Conservation (phyloP, 2,329 filamentous ascomycete species). For the Trichoderma harzianum region DNA sequence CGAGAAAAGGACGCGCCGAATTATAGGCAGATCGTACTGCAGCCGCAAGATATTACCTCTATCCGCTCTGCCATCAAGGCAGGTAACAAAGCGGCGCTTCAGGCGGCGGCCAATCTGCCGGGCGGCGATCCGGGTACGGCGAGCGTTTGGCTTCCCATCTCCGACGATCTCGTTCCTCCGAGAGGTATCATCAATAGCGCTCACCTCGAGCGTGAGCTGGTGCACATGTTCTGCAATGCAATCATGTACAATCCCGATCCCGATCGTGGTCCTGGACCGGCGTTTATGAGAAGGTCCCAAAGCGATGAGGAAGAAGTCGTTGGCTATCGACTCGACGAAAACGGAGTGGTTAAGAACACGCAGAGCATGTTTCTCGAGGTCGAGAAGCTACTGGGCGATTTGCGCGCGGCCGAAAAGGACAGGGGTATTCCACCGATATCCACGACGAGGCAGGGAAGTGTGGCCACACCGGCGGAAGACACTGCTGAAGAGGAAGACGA, state of each 20-base stretch:
- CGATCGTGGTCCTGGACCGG: slow-evolving; percentile 63
- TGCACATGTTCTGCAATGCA: slow-evolving; percentile 96
- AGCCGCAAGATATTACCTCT: slow-evolving; percentile 73
- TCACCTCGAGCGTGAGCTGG: slow-evolving; percentile 88
- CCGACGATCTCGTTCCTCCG: slow-evolving; percentile 76
- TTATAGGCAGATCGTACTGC: slow-evolving; percentile 69
- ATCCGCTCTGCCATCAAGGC: slow-evolving; percentile 74
- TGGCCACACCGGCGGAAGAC: slow-evolving; percentile 42
- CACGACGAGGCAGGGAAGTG: slow-evolving; percentile 35
- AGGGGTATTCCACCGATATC: slow-evolving; percentile 36
- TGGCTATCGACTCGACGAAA: slow-evolving; percentile 70
- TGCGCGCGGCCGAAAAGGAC: slow-evolving; percentile 69
- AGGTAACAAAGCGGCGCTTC: slow-evolving; percentile 62
- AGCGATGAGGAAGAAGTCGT: slow-evolving; percentile 47
- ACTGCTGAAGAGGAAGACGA: slow-evolving; percentile 51
- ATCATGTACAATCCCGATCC: slow-evolving; percentile 97
- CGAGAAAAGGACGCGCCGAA: slow-evolving; percentile 73
- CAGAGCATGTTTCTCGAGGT: slow-evolving; percentile 87
- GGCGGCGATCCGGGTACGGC: slow-evolving; percentile 56
- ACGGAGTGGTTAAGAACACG: slow-evolving; percentile 83
- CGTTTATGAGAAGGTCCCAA: slow-evolving; percentile 50
- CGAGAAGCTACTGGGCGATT: slow-evolving; percentile 71
- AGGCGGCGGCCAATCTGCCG: slow-evolving; percentile 58
- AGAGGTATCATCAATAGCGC: slow-evolving; percentile 89
- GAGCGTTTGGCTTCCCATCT: slow-evolving; percentile 64